These are phyloP conservation scores for Dendrobium chrysotoxum DNA, from an alignment of 106 monocot genomes.

Conservation along the genomic window DNA sequence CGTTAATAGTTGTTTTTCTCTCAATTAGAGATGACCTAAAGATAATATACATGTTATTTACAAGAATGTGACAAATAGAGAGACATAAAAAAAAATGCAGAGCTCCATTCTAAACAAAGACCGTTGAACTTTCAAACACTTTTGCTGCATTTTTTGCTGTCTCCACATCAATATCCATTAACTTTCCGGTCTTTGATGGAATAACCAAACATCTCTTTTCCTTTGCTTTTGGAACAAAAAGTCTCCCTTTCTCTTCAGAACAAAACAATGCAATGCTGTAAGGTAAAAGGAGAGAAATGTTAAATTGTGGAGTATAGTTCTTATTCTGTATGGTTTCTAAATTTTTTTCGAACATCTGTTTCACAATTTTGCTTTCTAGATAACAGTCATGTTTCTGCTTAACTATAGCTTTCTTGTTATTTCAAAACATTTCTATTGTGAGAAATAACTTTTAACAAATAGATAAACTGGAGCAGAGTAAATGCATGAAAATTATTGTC, in stretches of 20 bases:
- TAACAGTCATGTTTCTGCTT: too few species aligned
- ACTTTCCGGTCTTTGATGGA: constrained; percentile 62
- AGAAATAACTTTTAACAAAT: too few species aligned
- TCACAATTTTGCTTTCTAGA: too few species aligned
- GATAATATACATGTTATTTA: too few species aligned
- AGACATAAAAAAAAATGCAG: not conserved
- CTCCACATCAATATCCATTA: constrained; percentile 60
- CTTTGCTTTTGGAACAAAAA: constrained; percentile 69
- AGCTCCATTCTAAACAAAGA: constrained; percentile 32
- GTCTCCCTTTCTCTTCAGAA: constrained; percentile 62
- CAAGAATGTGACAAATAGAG: too few species aligned
- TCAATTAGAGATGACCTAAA: too few species aligned
- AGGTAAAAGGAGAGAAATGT: not conserved
- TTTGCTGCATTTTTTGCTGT: constrained; percentile 41
- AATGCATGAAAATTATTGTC: too few species aligned
- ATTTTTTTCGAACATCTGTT: too few species aligned
- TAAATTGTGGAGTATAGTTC: not conserved
- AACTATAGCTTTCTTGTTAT: too few species aligned
- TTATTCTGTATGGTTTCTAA: not conserved
- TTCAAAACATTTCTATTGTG: too few species aligned
- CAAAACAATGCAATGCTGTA: constrained; percentile 80
- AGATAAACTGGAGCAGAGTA: too few species aligned
- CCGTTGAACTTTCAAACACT: constrained; percentile 30
- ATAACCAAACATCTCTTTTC: constrained; percentile 59
- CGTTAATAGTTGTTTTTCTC: too few species aligned